Conservation (phyloP, 1,284 basidiomycete genomes). For the Exobasidium cylindrosporum region DNA sequence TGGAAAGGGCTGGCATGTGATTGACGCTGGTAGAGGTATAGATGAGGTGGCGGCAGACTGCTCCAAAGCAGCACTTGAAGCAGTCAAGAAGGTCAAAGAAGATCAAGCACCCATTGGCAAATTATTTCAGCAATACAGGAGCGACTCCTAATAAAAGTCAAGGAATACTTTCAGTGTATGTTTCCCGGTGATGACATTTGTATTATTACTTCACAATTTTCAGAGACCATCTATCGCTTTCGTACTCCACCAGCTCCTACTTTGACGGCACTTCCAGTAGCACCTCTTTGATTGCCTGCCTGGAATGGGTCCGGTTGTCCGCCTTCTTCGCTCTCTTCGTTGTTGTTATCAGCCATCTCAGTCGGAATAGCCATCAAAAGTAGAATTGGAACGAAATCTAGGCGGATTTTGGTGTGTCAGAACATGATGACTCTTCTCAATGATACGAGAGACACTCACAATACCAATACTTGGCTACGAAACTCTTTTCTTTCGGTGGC, state of each 20-base stretch:
- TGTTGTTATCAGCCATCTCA: constrained; percentile 3
- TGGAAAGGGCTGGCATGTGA: constrained; percentile 36
- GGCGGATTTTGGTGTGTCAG: too few relatives aligned
- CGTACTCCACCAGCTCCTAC: not conserved
- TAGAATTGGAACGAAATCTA: constrained; percentile 6
- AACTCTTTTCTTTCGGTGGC: constrained; percentile 15
- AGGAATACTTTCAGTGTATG: too few relatives aligned
- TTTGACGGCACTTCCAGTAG: not conserved
- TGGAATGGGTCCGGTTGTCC: not conserved
- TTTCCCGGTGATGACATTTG: too few relatives aligned
- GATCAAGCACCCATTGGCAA: not conserved
- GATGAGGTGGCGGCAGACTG: constrained; percentile 47
- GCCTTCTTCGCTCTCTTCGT: constrained; percentile 8
- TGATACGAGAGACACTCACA: too few relatives aligned
- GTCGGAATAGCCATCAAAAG: constrained; percentile 8
- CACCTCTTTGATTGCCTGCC: constrained; percentile 4
- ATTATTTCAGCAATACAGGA: too few relatives aligned
- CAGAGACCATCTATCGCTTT: not conserved
- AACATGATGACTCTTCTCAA: too few relatives aligned
- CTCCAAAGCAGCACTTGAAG: not conserved
- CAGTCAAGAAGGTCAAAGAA: not conserved
- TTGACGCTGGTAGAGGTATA: constrained; percentile 39
- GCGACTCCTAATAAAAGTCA: too few relatives aligned
- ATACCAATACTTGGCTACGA: constrained; percentile 13
- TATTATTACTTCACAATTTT: too few relatives aligned